Evolutionary conservation across 345 rosid genomes (phyloP), one percentile per base, ranked within the genome.

Genomic region (Dipteronia sinensis): DNA sequence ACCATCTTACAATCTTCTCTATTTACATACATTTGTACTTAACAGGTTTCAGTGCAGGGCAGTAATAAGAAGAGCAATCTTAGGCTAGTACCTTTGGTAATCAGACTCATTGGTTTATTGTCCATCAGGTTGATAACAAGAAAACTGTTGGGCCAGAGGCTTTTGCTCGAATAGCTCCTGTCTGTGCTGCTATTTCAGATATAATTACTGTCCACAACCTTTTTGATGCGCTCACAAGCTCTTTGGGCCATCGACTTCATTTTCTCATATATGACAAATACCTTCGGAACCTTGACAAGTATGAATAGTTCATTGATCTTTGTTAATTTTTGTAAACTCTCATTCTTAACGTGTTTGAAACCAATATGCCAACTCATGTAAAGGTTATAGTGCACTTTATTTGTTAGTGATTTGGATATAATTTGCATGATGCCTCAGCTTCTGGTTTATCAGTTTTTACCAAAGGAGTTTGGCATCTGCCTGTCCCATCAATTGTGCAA

Each of bases 241-340:
- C 96, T 49, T 87, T 97, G 9, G 86, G 87, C 78, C 82, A 82
- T 63, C 86, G 89, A 74, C 97, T 95, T 80, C 99, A 95, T 82
- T 92, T 92, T 80, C 87, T 93, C 75, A 85, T 93, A 69, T 95
- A 87, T 88, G 99, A 95, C 79, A 95, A 93, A 82, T 95, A 95
- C 86, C 87, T 95, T 69, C 91, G 93, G 71, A 87, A 82, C 79
- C 97, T 95, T 73, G 92, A 95, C 85, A 95, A 90, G 99, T 95
- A 93, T 81, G 89, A 23, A 77, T 82, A 29, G n/a, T 69, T 79
- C 80, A 25, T 73, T 77, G 23, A 42, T 76, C 61, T 61, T 58
- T 71, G 65, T 64, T 61, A 67, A 51, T 65, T 59, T 67, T 76
- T 10, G 49, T 74, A 19, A 63, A 29, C 19, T 44, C 17, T 55